Evolutionary conservation across 164 flowering plant genomes (phyloP).

Genomic region (Amborella trichopoda): DNA sequence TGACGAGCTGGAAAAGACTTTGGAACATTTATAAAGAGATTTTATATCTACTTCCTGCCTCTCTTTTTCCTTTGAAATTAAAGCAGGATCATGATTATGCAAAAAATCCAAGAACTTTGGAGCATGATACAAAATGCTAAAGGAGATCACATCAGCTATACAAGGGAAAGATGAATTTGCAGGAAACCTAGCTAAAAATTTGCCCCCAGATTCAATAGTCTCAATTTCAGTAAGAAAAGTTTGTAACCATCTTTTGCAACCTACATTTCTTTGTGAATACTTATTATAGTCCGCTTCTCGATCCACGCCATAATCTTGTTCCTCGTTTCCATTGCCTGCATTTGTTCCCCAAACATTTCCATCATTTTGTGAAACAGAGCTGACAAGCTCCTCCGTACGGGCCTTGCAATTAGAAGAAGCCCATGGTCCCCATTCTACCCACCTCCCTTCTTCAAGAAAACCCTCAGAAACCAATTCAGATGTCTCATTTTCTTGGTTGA

Average conservation of each 20-base stretch:
- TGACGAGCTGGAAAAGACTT: conserved; percentile 62
- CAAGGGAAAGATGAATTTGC: conserved; percentile 40
- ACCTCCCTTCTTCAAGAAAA: conserved; percentile 38
- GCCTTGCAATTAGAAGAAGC: conserved; percentile 6
- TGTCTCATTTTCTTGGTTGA: conserved; percentile 11
- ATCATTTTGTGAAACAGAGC: conserved; percentile 9
- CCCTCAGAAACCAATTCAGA: conserved; percentile 11
- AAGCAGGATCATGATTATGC: conserved; percentile 12
- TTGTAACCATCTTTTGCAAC: conserved; percentile 51
- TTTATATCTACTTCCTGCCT: conserved; percentile 8
- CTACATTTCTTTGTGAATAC: conserved; percentile 10
- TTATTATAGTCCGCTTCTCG: conserved; percentile 11
- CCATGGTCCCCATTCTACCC: conserved; percentile 93
- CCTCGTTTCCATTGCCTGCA: conserved; percentile 8
- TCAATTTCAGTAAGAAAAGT: conserved; percentile 50
- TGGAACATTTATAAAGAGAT: conserved; percentile 39
- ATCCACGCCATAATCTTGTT: conserved; percentile 6
- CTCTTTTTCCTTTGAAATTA: conserved; percentile 12
- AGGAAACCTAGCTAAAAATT: conserved; percentile 51
- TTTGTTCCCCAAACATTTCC: conserved; percentile 8
- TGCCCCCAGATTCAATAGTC: conserved; percentile 37
- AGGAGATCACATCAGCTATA: conserved; percentile 63
- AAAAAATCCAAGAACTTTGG: conserved; percentile 20
- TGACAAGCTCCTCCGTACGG: conserved; percentile 10
- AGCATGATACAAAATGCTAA: conserved; percentile 36